phyloP scores from a whole-genome alignment of 345 rosid genomes.

The Turnera subulata region DNA sequence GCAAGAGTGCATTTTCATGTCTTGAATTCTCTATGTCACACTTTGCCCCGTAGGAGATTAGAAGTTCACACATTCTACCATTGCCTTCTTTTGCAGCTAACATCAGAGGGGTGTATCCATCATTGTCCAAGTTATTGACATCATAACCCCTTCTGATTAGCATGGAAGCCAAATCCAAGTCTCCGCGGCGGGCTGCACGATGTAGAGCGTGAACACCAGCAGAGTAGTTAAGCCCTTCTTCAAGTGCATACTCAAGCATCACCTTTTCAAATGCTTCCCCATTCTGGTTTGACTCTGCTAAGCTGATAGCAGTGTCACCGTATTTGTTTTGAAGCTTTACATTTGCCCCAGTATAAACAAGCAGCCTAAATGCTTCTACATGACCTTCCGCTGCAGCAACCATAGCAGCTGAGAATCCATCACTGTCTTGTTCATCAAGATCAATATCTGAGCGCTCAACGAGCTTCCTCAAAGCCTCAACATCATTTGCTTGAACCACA shows the following conservation, averaged over 20 bases:
- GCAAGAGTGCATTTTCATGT: constrained; percentile 58
- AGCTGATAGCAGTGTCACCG: constrained; percentile 62
- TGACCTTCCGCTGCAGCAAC: constrained; percentile 68
- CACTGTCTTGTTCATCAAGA: constrained; percentile 72
- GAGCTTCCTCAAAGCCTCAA: constrained; percentile 53
- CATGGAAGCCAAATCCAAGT: constrained; percentile 41
- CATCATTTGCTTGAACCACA: constrained; percentile 61
- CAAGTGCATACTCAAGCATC: constrained; percentile 80
- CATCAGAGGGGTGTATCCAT: constrained; percentile 90
- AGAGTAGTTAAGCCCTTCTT: constrained; percentile 48
- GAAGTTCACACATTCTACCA: constrained; percentile 43
- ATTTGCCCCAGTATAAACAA: constrained; percentile 83
- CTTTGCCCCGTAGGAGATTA: constrained; percentile 59
- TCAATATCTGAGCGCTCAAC: constrained; percentile 34
- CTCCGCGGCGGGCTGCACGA: constrained; percentile 86
- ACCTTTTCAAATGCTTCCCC: constrained; percentile 78
- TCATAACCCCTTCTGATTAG: constrained; percentile 59
- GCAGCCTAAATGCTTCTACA: constrained; percentile 63
- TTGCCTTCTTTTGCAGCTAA: constrained; percentile 82
- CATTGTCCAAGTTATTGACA: constrained; percentile 58
- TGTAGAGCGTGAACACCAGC: constrained; percentile 77
- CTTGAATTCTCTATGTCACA: constrained; percentile 47
- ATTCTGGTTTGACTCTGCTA: constrained; percentile 56
- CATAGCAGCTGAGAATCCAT: constrained; percentile 85
- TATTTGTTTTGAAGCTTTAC: constrained; percentile 62